Conservation (phyloP, 495 filamentous ascomycete species). For the Glonium stellatum region DNA sequence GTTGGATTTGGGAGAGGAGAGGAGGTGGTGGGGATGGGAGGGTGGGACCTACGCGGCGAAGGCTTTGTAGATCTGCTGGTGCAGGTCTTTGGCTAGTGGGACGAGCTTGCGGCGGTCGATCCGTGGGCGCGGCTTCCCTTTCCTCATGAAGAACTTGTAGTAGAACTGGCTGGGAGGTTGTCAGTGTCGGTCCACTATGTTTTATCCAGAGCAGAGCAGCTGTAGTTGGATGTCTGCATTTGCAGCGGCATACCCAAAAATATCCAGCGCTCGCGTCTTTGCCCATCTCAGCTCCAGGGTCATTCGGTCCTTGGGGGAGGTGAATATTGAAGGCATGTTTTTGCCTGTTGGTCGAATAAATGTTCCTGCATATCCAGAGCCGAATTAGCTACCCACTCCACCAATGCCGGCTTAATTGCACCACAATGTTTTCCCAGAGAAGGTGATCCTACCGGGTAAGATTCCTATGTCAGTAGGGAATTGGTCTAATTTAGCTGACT, state of each 20-base stretch:
- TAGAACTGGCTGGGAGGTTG: constrained; percentile 25
- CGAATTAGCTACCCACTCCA: not conserved
- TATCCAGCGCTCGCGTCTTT: not conserved
- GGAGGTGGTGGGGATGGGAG: constrained; percentile 47
- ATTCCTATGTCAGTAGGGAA: constrained; percentile 1
- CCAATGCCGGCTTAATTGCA: not conserved
- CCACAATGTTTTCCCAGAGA: no score
- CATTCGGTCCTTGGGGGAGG: constrained; percentile 35
- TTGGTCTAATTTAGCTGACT: not conserved
- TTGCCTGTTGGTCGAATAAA: constrained; percentile 53
- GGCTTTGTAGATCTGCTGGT: constrained; percentile 63
- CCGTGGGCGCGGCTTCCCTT: constrained; percentile 43
- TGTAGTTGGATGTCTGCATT: not conserved
- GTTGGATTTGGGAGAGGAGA: constrained; percentile 39
- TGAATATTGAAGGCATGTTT: constrained; percentile 51
- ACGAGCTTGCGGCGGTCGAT: constrained; percentile 39
- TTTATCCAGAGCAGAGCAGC: not conserved
- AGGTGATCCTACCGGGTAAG: not conserved
- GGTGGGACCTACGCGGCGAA: constrained; percentile 58
- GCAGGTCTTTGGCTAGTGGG: constrained; percentile 51
- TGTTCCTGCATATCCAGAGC: constrained; percentile 37
- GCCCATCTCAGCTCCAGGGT: not conserved
- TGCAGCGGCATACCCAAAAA: not conserved
- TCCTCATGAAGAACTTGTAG: constrained; percentile 40
- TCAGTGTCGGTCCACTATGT: not conserved